These are phyloP conservation scores for Trametes versicolor DNA, from an alignment of 1,284 basidiomycete species.

Conservation along the genomic window DNA sequence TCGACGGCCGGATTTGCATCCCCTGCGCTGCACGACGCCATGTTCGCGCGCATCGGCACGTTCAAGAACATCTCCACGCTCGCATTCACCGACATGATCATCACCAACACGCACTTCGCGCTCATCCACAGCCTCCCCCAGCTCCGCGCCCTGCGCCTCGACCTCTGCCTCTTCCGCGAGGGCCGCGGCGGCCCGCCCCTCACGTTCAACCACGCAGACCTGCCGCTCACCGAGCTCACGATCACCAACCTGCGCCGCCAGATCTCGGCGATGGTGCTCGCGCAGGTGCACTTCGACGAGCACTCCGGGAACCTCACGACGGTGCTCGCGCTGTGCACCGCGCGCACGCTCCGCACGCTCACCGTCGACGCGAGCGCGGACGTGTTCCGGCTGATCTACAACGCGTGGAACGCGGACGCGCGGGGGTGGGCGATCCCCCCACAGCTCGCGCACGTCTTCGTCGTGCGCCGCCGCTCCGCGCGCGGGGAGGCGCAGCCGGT, in stretches of 20 bases:
- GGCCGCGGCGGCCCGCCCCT: constrained; percentile 23
- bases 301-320: constrained; percentile 36
- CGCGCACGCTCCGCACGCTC: constrained; percentile 45
- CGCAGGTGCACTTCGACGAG: constrained; percentile 22
- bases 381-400: constrained; percentile 47
- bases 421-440: constrained; percentile 42
- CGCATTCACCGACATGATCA: constrained; percentile 45
- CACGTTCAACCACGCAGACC: constrained; percentile 39
- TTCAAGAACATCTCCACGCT: constrained; percentile 48
- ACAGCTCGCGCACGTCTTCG: constrained; percentile 46
- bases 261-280: constrained; percentile 11
- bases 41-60: constrained; percentile 42
- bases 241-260: constrained; percentile 43
- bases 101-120: constrained; percentile 45
- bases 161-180: constrained; percentile 46
- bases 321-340: constrained; percentile 44
- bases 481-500: constrained; percentile 29
- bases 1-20: constrained; percentile 36
- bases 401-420: constrained; percentile 28
- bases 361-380: constrained; percentile 52
- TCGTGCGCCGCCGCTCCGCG: constrained; percentile 42
- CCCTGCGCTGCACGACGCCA: constrained; percentile 37
- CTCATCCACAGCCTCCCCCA: constrained; percentile 46
- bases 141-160: constrained; percentile 47
- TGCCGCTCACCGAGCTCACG: constrained; percentile 51